phyloP scores from a whole-genome alignment of 2,329 filamentous ascomycete species.

The Gaeumannomyces sp. region DNA sequence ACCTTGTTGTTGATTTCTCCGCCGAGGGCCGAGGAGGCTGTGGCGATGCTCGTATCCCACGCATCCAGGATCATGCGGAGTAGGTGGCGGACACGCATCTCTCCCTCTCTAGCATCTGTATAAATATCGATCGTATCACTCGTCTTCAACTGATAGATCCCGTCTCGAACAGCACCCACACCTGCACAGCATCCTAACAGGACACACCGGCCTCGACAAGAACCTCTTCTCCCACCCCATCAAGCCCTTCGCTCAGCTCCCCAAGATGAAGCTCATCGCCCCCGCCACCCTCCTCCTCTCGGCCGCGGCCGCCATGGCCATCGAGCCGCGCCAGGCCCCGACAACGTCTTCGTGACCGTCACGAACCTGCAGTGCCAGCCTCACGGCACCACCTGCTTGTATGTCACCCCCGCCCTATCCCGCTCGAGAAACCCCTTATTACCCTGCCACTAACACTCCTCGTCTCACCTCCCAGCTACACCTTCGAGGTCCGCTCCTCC shows the following conservation, averaged over 20 bases:
- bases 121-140: too few species aligned
- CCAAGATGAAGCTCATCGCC: slow-evolving; percentile 14
- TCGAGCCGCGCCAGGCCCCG: slow-evolving; percentile 13
- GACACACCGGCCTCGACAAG: too few species aligned
- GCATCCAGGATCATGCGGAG: too few species aligned
- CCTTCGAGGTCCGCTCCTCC: slow-evolving; percentile 8
- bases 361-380: slow-evolving; percentile 9
- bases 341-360: slow-evolving; percentile 6
- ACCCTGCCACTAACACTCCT: neutral
- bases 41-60: too few species aligned
- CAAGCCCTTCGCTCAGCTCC: neutral
- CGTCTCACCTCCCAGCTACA: neutral
- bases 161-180: too few species aligned
- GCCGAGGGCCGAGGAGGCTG: too few species aligned
- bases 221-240: too few species aligned
- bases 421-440: neutral
- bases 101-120: too few species aligned
- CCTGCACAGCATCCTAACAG: too few species aligned
- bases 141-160: too few species aligned
- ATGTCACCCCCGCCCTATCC: neutral
- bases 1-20: too few species aligned
- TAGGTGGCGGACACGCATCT: too few species aligned
- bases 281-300: slow-evolving; percentile 11
- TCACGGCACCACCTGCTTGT: slow-evolving; percentile 9
- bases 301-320: slow-evolving; percentile 11